Evolutionary conservation across 768 basidiomycete species (phyloP), one percentile per base, ranked within the genome.

Genomic region (Phaffia australis): DNA sequence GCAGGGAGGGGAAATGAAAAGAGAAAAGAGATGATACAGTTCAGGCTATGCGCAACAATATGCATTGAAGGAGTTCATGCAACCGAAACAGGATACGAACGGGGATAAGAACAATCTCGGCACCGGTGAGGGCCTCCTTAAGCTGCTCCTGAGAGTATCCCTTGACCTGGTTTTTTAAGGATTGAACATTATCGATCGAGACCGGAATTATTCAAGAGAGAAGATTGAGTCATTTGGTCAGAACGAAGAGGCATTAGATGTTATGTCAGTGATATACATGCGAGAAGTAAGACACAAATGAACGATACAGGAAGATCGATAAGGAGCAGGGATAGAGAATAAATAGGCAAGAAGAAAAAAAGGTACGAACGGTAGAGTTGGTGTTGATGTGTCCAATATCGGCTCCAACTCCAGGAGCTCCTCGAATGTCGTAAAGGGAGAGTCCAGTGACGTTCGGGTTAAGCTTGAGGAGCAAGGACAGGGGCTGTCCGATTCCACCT

Each of bases 401-500:
- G 66, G 85, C 89, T 47, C 92, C 91, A 70, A 99, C 94, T 74
- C 94, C 94, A 19, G 90, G 90, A n/a, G 92, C 87, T 60, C 75
- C 75, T 64, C 75, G 70, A 78, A 97, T 93, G 89, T 98, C 94
- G 76, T 82, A 97, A 68, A 97, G 84, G 61, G 84, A 80, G 60
- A 98, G 86, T 87, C 92, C 72, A 64, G 87, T 87, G 72, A 97
- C 81, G 68, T 84, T 79, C 29, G 87, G 83, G 79, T 90, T 92
- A 60, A 79, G 76, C 81, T 98, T 97, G 76, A 98, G 81, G 65
- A 98, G 81, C 68, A 98, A 86, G 25, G 93, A 84, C 76, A 98
- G 81, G 69, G 93, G 92, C 81, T 95, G 94, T 75, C 94, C 94
- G 74, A 97, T 97, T 77, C 93, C 93, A 77, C 90, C 91, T 90